Base-by-base conservation (phyloP, 495 filamentous ascomycete genomes). In the Xylaria venustula region DNA sequence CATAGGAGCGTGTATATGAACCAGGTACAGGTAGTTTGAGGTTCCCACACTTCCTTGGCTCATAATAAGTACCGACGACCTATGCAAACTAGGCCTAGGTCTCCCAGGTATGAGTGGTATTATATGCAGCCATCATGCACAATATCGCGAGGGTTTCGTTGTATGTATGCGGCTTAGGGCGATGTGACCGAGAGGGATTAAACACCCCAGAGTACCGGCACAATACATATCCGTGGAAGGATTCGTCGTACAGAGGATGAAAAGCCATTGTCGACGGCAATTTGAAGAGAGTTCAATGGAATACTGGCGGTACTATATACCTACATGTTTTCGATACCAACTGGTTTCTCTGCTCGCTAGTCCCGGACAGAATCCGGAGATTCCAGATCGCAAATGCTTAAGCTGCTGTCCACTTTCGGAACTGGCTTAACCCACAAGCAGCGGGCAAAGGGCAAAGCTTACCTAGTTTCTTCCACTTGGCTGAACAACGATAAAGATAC, bases 301-400 rank as follows among this genome's bases (percentile, higher is more conserved):
- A n/a, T n/a, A n/a, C n/a, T n/a, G n/a, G n/a, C n/a, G n/a, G n/a
- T n/a, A 34, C 30, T 5, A 5, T 5, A 34, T 34, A 34, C 5
- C 30, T 34, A 34, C 30, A 5, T 34, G 30, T 34, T 5, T 11
- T 11, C 11, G 11, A 8, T 15, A 15, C 37, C 15, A 15, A 3
- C 14, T 40, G 37, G 6, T 8, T 12, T 5, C 14, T 8, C 14
- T 3, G 37, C 3, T 9, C 3, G 6, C 37, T 40, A 3, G 37
- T 11, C 37, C 37, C 37, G 6, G 3, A 8, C 37, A 15, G 37
- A 12, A 40, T 40, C 7, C 14, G 37, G 7, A 54, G 20, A 54
- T 40, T 37, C 7, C 15, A 54, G 51, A 41, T 41, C 36, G 51
- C 15, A 23, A 47, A 56, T 56, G 54, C 54, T 56, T 56, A 41